Evolutionary conservation across 768 basidiomycete species (phyloP).

Genomic region (Mrakia hoshinonis): DNA sequence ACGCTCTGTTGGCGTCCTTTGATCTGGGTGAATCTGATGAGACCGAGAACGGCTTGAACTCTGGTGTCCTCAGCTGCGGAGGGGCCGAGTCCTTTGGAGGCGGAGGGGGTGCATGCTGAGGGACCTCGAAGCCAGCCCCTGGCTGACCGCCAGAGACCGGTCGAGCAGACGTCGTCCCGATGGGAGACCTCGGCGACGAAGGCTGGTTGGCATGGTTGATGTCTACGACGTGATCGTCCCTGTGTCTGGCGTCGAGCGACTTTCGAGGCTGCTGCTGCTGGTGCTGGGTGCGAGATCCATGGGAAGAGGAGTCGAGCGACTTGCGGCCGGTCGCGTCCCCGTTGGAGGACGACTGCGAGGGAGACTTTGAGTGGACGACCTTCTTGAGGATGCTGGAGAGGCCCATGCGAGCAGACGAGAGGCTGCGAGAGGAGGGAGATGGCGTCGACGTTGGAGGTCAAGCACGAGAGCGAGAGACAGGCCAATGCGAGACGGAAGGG

Average conservation of each 20-base stretch:
- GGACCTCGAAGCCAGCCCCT: neutral
- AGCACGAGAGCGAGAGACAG: neutral
- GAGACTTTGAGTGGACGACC: neutral
- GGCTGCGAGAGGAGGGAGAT: neutral
- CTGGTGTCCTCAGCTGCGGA: neutral
- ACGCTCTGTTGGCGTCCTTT: neutral
- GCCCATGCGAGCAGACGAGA: neutral
- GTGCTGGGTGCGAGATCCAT: neutral
- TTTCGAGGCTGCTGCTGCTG: neutral
- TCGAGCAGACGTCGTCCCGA: neutral
- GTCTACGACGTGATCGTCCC: neutral
- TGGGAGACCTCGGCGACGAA: neutral
- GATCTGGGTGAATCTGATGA: neutral
- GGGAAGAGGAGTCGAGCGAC: neutral
- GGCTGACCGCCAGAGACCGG: neutral
- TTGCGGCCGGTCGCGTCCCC: neutral
- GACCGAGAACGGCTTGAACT: conserved; percentile 17
- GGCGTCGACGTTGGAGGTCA: neutral
- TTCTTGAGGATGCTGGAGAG: conserved; percentile 4
- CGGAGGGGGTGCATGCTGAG: neutral
- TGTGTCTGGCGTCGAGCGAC: neutral
- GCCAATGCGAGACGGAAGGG: neutral
- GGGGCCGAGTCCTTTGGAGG: neutral
- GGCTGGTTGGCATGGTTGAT: neutral
- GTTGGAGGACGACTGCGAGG: neutral